Base-by-base conservation (phyloP, 2,329 filamentous ascomycete species). In the Fusarium pseudoanthophilum region DNA sequence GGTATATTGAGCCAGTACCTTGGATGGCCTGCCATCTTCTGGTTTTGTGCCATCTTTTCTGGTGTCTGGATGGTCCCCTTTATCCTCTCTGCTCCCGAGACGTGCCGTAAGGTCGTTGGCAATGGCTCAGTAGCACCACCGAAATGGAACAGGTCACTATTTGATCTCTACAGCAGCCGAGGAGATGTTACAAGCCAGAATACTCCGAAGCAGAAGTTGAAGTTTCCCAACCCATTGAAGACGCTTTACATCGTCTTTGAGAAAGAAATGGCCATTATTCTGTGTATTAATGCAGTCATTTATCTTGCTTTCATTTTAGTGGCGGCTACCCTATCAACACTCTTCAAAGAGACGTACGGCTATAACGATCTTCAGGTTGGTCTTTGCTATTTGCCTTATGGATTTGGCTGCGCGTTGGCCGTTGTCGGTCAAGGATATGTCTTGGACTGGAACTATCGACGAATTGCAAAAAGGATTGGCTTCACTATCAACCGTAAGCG, bases 11-110 rank as follows among this genome's bases (percentile, higher is more conserved):
- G 86, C 24, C 84, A 92, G 71, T 92, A 87, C 68, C 84, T 92
- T 1, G 90, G 89, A 14, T 93, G 91, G 91, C 83, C 88, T n/a
- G 85, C 88, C 61, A 89, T 92, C 63, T 93, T 93, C 75, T 93
- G 91, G 91, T 92, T 92, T 76, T 85, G 91, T 63, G 85, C 88
- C 42, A 91, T 93, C 42, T 81, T 88, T 40, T 82, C 85, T 24
- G 79, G 80, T 7, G 80, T 82, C 2, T 88, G 87, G 79, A 79
- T 91, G 34, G 67, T 91, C 6, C 85, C 89, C 0, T 88, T 89
- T 66, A 75, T 86, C 6, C 72, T 91, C 16, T 83, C 88, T 10
- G 84, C 92, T 13, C 92, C 91, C 0, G 88, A 90, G 79, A 90
- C 88, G 14, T 87, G 86, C 65, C 85, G 88, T 28, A 87, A 86